Evolutionary conservation across 2,329 filamentous ascomycete genomes (phyloP).

Genomic region (Diplodia seriata): DNA sequence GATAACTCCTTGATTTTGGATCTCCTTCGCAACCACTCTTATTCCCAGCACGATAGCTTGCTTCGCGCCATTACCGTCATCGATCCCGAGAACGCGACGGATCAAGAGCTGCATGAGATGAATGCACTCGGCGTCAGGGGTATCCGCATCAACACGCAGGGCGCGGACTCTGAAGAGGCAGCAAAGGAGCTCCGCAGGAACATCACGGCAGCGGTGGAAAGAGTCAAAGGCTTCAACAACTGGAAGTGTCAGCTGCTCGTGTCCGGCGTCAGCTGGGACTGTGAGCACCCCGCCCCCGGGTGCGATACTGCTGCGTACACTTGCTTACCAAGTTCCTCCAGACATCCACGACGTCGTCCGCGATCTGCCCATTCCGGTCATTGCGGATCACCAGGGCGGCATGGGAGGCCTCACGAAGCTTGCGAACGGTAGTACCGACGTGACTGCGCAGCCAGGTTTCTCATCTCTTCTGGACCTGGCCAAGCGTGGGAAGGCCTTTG

Average conservation of each 20-base stretch:
- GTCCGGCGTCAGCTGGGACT: conserved; percentile 5
- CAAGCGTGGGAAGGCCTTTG: background rate
- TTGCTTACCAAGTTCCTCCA: background rate
- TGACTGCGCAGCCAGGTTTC: background rate
- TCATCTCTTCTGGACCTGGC: background rate
- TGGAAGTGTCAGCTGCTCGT: background rate
- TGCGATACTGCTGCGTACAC: background rate
- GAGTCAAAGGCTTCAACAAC: background rate
- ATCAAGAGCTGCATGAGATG: background rate
- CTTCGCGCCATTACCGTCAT: conserved; percentile 13
- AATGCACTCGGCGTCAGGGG: conserved; percentile 5
- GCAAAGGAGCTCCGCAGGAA: background rate
- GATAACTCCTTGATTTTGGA: conserved; percentile 11
- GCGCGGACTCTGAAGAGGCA: background rate
- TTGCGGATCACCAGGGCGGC: conserved; percentile 18
- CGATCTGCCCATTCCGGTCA: background rate
- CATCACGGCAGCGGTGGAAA: background rate
- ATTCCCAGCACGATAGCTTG: background rate
- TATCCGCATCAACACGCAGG: background rate
- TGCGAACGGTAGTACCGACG: background rate
- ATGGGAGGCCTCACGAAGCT: background rate
- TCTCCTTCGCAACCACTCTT: conserved; percentile 1
- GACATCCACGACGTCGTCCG: background rate
- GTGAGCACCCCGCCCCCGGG: background rate
- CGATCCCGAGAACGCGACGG: background rate